A percentile compares a stretch with the other conserved stretches of the same genome.
Conservation (phyloP, 192 early-diverging fungal genomes). For the Kickxella alabastrina region DNA sequence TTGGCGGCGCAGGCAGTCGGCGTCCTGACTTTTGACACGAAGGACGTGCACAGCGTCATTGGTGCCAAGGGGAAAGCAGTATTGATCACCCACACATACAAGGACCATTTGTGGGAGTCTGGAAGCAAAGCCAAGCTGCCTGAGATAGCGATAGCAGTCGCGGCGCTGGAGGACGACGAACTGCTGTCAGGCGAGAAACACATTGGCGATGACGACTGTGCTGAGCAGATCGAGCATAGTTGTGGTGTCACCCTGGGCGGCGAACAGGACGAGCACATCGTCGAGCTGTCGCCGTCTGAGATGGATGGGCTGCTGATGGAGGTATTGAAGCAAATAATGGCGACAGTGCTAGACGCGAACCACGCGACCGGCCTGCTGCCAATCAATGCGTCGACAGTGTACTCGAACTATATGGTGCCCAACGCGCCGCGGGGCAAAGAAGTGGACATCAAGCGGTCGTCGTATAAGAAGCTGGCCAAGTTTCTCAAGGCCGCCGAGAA, state of each 20-base stretch:
- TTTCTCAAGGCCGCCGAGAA: constrained; percentile 89
- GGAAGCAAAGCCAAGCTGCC: constrained; percentile 66
- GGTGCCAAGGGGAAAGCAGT: constrained; percentile 81
- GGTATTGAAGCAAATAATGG: constrained; percentile 67
- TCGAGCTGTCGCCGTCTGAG: constrained; percentile 46
- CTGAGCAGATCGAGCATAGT: not conserved
- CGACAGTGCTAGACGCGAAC: constrained; percentile 59
- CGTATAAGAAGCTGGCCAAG: constrained; percentile 83
- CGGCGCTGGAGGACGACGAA: not conserved
- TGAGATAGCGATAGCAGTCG: constrained; percentile 14
- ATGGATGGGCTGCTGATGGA: constrained; percentile 72
- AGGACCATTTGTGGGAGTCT: constrained; percentile 76
- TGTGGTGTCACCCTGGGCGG: not conserved
- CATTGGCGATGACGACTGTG: not conserved
- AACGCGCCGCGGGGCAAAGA: constrained; percentile 56
- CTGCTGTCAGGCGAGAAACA: constrained; percentile 1
- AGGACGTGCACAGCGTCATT: constrained; percentile 42
- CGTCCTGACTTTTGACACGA: constrained; percentile 55
- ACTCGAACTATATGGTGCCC: constrained; percentile 71
- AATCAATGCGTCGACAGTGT: constrained; percentile 69
- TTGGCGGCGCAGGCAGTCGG: constrained; percentile 59
- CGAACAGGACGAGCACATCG: not conserved
- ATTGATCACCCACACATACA: constrained; percentile 66
- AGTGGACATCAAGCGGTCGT: constrained; percentile 80
- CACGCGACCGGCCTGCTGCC: constrained; percentile 62